Percentiles rank a stretch among this genome's conserved stretches.
These are phyloP conservation scores for Kodamaea sagamina DNA, from an alignment of 805 yeast genomes.

Conservation along the genomic window DNA sequence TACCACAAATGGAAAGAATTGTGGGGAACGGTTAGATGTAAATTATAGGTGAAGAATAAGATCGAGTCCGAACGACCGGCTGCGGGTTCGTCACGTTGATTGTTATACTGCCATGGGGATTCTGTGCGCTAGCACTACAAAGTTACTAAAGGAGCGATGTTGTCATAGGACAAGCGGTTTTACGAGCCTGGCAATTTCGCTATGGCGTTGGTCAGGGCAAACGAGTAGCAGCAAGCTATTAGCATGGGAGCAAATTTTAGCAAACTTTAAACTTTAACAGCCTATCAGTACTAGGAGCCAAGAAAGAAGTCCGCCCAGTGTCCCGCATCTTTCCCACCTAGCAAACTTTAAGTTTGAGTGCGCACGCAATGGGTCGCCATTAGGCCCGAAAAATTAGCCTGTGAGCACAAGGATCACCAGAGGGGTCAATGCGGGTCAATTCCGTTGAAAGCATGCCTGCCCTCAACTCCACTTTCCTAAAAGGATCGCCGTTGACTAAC, in stretches of 20 bases:
- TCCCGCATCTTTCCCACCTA: constrained; percentile 1
- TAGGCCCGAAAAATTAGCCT: not conserved
- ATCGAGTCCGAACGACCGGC: not conserved
- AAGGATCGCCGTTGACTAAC: constrained; percentile 1
- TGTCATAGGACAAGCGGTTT: no score
- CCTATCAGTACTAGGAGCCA: no score
- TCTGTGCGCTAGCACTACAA: no score
- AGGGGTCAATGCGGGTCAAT: constrained; percentile 1
- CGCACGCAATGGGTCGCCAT: constrained; percentile 5
- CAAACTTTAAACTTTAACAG: no score
- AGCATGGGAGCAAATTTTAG: no score
- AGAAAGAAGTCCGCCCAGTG: not conserved
- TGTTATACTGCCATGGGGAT: no score
- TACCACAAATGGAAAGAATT: not conserved
- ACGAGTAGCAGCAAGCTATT: no score
- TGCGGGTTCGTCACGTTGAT: no score
- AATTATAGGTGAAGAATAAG: not conserved
- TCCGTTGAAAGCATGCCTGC: constrained; percentile 1
- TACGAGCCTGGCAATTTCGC: no score
- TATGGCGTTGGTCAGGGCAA: no score
- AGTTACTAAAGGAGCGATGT: no score
- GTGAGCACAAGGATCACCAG: not conserved
- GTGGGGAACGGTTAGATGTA: not conserved
- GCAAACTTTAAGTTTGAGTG: not conserved
- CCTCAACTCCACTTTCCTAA: constrained; percentile 2